Evolutionary conservation across 306 rosid species (phyloP).

Genomic region (Inga laurina): DNA sequence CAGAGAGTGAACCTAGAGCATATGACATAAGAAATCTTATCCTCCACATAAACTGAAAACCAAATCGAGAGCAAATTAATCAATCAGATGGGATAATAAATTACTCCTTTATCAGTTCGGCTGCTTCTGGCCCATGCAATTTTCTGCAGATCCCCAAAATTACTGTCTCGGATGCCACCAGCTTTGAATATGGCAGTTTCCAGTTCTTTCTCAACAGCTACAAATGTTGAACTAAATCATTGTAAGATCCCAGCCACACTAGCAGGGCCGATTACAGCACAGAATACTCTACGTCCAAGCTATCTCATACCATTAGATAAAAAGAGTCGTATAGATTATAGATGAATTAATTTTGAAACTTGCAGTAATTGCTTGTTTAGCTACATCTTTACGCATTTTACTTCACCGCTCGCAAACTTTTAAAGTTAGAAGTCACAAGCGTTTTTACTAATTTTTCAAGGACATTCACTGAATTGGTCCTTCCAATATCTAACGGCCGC

Average conservation of each 20-base stretch:
- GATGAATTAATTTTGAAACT: not conserved
- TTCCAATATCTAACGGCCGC: not conserved
- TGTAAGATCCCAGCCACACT: conserved; percentile 42
- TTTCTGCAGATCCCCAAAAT: conserved; percentile 75
- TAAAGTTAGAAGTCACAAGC: not conserved
- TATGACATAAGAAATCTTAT: conserved; percentile 7
- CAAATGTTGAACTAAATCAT: conserved; percentile 44
- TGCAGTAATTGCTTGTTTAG: not conserved
- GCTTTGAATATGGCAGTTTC: conserved; percentile 84
- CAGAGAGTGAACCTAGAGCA: conserved; percentile 79
- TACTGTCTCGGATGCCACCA: conserved; percentile 82
- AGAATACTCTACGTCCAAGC: conserved; percentile 5
- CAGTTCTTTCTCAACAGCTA: conserved; percentile 86
- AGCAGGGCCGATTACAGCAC: conserved; percentile 32
- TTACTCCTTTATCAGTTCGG: conserved; percentile 98
- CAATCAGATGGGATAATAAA: conserved; percentile 20
- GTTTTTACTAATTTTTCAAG: conserved; percentile 2
- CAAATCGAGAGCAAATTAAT: not conserved
- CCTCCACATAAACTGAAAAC: conserved; percentile 4
- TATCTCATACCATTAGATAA: not conserved
- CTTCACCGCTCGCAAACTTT: not conserved
- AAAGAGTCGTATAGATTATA: not conserved
- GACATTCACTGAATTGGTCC: not conserved
- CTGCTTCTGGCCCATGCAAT: conserved; percentile 93
- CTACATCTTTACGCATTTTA: not conserved